These are phyloP conservation scores for Eucalyptus sideroxylon DNA, from an alignment of 345 rosid genomes.

Conservation along the genomic window DNA sequence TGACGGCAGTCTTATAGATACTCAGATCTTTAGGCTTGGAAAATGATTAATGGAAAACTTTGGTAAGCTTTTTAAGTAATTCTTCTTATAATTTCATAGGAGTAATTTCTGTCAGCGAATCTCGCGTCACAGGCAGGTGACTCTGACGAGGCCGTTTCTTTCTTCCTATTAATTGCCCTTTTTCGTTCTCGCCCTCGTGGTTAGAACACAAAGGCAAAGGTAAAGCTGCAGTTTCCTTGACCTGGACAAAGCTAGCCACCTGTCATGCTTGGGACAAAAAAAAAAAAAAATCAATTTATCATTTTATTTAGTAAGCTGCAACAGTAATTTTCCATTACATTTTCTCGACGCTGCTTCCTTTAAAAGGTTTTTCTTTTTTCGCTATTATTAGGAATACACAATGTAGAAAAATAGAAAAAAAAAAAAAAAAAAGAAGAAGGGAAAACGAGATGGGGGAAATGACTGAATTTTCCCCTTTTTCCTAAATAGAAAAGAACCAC, in stretches of 20 bases:
- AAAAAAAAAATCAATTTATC: neutral
- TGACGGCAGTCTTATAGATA: accelerated
- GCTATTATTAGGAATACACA: neutral
- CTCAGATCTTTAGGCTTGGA: neutral
- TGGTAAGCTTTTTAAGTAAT: neutral
- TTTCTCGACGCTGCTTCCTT: neutral
- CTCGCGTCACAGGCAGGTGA: neutral
- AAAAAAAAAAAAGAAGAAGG: too few species aligned
- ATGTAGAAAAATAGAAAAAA: neutral
- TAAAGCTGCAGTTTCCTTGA: neutral
- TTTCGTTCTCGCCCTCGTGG: neutral
- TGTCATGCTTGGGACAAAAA: neutral
- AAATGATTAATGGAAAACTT: neutral
- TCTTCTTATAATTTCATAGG: neutral
- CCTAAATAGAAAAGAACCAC: neutral
- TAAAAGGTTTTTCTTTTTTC: too few species aligned
- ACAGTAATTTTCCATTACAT: too few species aligned
- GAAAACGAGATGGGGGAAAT: neutral
- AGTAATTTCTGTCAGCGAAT: neutral
- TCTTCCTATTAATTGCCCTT: neutral
- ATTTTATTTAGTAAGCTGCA: too few species aligned
- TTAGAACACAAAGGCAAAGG: neutral
- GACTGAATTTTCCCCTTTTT: neutral
- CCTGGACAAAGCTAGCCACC: neutral
- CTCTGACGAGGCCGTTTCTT: neutral